Evolutionary conservation across 257 asterid species (phyloP).

Genomic region (Capsicum rhomboideum): DNA sequence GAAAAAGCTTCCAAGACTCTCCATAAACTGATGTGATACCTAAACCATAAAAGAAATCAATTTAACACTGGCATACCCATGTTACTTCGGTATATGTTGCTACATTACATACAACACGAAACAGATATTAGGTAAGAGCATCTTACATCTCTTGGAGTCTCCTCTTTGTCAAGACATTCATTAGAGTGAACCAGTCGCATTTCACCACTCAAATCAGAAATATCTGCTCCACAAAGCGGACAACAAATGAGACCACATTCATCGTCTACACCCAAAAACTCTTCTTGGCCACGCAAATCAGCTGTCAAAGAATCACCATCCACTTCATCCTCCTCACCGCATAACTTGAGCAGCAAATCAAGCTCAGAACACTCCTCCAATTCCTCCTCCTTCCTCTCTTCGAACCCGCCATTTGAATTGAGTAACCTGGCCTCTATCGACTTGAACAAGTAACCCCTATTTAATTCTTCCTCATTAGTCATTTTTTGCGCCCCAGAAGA

Average conservation of each 20-base stretch:
- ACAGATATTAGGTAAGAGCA: not conserved
- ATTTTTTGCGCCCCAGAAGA: not conserved
- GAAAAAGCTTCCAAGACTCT: not conserved
- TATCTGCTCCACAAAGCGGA: conserved; percentile 77
- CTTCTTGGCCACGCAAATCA: not conserved
- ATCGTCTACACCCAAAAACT: not conserved
- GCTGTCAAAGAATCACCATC: not conserved
- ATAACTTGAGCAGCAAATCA: conserved; percentile 66
- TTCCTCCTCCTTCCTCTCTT: conserved; percentile 35
- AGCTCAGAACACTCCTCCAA: conserved; percentile 38
- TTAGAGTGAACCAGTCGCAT: conserved; percentile 66
- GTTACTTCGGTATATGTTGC: not conserved
- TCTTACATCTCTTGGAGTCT: conserved; percentile 38
- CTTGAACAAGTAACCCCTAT: conserved; percentile 4
- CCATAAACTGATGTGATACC: not conserved
- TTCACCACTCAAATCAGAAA: conserved; percentile 53
- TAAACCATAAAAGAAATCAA: not conserved
- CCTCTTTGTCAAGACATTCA: conserved; percentile 70
- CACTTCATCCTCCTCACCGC: conserved; percentile 32
- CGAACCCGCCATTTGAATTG: conserved; percentile 14
- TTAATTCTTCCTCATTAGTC: not conserved
- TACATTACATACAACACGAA: not conserved
- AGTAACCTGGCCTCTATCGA: conserved; percentile 18
- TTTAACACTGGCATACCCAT: not conserved
- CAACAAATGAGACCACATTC: conserved; percentile 31